phyloP scores from a whole-genome alignment of 805 yeast species.

The Kazachstania viticola region DNA sequence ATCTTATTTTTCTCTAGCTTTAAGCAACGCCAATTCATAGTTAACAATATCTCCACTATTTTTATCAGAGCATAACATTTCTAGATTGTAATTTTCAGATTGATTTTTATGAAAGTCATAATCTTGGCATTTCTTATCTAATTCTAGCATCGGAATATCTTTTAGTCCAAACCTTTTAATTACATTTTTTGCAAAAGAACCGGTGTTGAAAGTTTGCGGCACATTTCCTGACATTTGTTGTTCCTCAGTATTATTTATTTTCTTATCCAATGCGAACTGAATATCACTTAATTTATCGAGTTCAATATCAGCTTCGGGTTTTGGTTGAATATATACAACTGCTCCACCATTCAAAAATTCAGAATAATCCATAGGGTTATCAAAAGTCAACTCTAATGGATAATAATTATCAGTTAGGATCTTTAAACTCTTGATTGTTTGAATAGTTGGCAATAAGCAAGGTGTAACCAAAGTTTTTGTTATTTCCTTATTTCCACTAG shows the following conservation, averaged over 20 bases:
- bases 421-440: slow-evolving; percentile 36
- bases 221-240: not conserved
- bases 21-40: slow-evolving; percentile 10
- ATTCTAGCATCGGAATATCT: slow-evolving; percentile 12
- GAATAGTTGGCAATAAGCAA: slow-evolving; percentile 52
- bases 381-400: slow-evolving; percentile 33
- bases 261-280: slow-evolving; percentile 6
- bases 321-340: slow-evolving; percentile 16
- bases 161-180: slow-evolving; percentile 5
- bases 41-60: slow-evolving; percentile 14
- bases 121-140: slow-evolving; percentile 3
- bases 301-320: slow-evolving; percentile 1
- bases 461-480: slow-evolving; percentile 41
- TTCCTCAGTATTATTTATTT: slow-evolving; percentile 3
- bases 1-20: not conserved
- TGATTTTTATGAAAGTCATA: slow-evolving; percentile 1
- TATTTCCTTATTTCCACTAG: slow-evolving; percentile 31
- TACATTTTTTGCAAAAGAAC: slow-evolving; percentile 2
- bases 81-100: slow-evolving; percentile 8
- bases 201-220: not conserved
- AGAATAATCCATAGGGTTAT: slow-evolving; percentile 16
- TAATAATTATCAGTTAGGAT: slow-evolving; percentile 41
- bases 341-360: slow-evolving; percentile 22
- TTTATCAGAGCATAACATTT: slow-evolving; percentile 16
- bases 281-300: slow-evolving; percentile 6